Base-by-base conservation (phyloP, 2,329 filamentous ascomycete species). In the Aspergillus phoenicis region DNA sequence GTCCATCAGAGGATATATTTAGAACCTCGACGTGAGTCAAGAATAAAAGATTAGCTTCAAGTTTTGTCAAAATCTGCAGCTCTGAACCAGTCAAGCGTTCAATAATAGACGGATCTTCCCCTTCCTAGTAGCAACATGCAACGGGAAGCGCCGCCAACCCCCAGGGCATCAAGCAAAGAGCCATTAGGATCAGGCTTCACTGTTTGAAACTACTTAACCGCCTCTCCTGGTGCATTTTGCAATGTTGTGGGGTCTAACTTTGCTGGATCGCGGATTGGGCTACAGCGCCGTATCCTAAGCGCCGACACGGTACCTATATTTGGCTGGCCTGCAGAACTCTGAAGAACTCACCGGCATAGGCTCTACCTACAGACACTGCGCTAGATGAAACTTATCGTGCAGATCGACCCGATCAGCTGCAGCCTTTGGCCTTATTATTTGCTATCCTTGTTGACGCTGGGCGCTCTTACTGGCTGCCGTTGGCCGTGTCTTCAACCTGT, bases 221-320 rank as follows among this genome's bases (percentile, higher is more conserved):
- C 36, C 33, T 57, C 52, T 60, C 56, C 60, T 52, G 55, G 10
- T 58, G 36, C 22, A 10, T 52, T 48, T 45, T 52, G 58, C 51
- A 55, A n/a, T 20, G 7, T 45, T 39, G 38, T 52, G 51, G 49
- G 24, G 28, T 26, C 24, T 8, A 45, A 11, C 13, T 13, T 26
- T 36, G 20, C 22, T 22, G 30, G 4, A 17, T 41, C 22, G 64
- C 61, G 52, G 61, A 73, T 71, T 73, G 71, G 72, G 56, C 63
- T 45, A 61, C 49, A 62, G 52, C 56, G 52, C 52, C 61, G 62
- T 57, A 54, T 47, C 59, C 63, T 73, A 72, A 73, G 71, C 72
- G 71, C 61, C 72, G 62, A 58, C 61, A 49, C 22, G 48, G 57
- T 58, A 58, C 38, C 69, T 71, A 72, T 65, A 67, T 73, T 71